A percentile compares a stretch with the other conserved stretches of the same genome.
Evolutionary conservation across 169 alveolate genomes (phyloP).

Genomic region (Plasmodium knowlesi): DNA sequence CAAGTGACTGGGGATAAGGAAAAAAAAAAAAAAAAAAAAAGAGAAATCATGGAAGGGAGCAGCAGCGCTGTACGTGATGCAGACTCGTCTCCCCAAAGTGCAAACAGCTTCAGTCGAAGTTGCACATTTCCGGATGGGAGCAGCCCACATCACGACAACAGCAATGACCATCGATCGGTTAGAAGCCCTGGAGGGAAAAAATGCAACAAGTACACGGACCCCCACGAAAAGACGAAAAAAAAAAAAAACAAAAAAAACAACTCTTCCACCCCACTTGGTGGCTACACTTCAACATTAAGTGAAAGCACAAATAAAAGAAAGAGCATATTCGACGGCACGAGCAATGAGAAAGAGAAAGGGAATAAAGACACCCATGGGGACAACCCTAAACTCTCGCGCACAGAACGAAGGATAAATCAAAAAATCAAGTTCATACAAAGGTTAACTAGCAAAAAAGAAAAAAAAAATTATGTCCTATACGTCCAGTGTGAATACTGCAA

Average conservation of each 20-base stretch:
- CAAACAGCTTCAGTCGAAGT: not conserved
- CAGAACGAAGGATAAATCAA: not conserved
- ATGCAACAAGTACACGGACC: not conserved
- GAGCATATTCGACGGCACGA: not conserved
- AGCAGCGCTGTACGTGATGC: not conserved
- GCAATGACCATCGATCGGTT: not conserved
- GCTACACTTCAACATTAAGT: not conserved
- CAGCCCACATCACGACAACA: not conserved
- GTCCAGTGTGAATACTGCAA: constrained; percentile 67
- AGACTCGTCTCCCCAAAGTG: not conserved
- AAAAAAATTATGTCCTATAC: constrained; percentile 23
- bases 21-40: not conserved
- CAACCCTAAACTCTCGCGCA: not conserved
- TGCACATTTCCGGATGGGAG: not conserved
- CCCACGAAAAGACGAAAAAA: not conserved
- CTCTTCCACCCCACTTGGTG: not conserved
- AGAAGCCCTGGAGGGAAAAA: not conserved
- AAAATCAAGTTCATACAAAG: constrained; percentile 18
- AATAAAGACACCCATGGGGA: not conserved
- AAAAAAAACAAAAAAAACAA: not conserved
- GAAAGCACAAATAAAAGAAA: not conserved
- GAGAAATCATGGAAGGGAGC: not conserved
- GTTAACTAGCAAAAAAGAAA: constrained; percentile 7
- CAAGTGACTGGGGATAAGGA: not conserved
- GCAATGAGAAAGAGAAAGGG: not conserved